A percentile compares a stretch with the other conserved stretches of the same genome.
Evolutionary conservation across 495 filamentous ascomycete genomes (phyloP).

Genomic region (Penicillium diatomitis): DNA sequence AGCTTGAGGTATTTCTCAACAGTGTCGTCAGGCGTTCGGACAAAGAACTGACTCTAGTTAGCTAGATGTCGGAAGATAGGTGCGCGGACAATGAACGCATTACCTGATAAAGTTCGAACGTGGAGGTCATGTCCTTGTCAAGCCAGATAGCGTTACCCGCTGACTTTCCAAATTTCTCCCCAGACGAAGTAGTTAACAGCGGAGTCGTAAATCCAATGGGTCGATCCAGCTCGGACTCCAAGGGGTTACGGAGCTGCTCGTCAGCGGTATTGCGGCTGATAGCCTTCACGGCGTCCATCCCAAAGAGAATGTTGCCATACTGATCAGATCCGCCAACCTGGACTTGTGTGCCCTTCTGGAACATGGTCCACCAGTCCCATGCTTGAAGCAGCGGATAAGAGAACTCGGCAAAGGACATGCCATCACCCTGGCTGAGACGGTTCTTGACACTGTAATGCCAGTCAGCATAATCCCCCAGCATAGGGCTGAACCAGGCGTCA

Average conservation of each 20-base stretch:
- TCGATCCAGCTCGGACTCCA: conserved; percentile 28
- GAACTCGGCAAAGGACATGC: conserved; percentile 92
- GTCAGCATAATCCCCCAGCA: too few species aligned
- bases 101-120: conserved; percentile 79
- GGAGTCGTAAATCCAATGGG: conserved; percentile 86
- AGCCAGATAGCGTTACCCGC: conserved; percentile 94
- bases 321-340: conserved; percentile 95
- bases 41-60: conserved; percentile 55
- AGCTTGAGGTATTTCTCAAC: conserved; percentile 75
- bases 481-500: conserved; percentile 7
- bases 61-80: background rate
- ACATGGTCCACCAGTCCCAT: conserved; percentile 95
- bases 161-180: conserved; percentile 91
- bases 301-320: conserved; percentile 90
- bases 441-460: conserved; percentile 57
- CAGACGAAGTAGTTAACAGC: conserved; percentile 73
- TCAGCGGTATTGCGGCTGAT: conserved; percentile 45
- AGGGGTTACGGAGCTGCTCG: conserved; percentile 16
- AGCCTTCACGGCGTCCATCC: conserved; percentile 73
- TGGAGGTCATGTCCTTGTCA: conserved; percentile 65
- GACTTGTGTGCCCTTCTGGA: conserved; percentile 55
- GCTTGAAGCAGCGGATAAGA: conserved; percentile 86
- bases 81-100: background rate
- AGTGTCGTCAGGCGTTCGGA: conserved; percentile 71
- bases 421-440: conserved; percentile 68